Conservation (phyloP, 345 rosid species). For the Eucalyptus tenuipes region DNA sequence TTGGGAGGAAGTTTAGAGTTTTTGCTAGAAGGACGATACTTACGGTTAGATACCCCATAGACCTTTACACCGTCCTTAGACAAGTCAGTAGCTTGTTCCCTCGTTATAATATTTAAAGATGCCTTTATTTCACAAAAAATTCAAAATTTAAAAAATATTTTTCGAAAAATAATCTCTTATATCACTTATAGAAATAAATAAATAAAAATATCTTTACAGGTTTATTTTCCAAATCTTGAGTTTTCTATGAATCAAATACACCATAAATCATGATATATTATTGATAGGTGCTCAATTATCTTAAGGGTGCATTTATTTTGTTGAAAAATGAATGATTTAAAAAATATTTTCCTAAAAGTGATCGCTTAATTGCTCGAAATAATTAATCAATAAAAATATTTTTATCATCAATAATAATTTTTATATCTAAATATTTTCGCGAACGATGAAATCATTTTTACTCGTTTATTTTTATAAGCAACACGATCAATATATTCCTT, state of each 20-base stretch:
- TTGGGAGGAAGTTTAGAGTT: not conserved
- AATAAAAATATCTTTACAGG: too few species aligned
- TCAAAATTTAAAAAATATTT: too few species aligned
- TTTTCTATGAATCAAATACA: not conserved
- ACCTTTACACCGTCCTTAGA: not conserved
- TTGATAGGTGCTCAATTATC: not conserved
- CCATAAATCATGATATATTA: not conserved
- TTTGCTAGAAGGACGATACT: not conserved
- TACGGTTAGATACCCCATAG: not conserved
- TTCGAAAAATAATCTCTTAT: too few species aligned
- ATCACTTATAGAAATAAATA: too few species aligned
- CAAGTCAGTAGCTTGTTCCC: not conserved
- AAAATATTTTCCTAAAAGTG: not conserved
- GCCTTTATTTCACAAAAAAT: not conserved
- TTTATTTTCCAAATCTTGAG: too few species aligned
- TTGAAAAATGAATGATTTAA: not conserved
- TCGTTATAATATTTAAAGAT: not conserved
- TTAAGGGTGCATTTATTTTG: not conserved
- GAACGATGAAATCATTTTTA: not conserved
- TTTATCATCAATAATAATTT: not conserved
- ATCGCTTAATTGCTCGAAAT: not conserved
- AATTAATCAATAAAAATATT: not conserved
- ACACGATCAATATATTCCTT: not conserved
- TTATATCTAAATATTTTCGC: not conserved
- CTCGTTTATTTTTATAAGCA: not conserved